A percentile compares a stretch with the other conserved stretches of the same genome.
These are phyloP conservation scores for Phytophthora pseudosyringae DNA, from an alignment of 352 stramenopile species.

Conservation along the genomic window DNA sequence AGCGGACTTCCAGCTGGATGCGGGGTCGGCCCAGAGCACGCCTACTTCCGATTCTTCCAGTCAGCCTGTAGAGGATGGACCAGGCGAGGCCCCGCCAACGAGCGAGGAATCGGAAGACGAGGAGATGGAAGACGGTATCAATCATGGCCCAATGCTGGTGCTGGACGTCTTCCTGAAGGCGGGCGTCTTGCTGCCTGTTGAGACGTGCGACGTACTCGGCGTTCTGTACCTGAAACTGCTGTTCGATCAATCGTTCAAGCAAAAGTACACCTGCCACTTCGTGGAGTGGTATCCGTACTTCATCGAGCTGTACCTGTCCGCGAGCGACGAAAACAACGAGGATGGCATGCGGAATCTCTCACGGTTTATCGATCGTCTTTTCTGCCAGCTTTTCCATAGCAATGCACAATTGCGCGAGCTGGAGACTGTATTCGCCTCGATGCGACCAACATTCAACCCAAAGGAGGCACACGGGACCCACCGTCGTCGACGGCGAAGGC, in stretches of 20 bases:
- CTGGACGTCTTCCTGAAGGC: conserved; percentile 80
- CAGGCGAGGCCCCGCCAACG: conserved; percentile 10
- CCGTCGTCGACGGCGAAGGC: conserved; percentile 13
- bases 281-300: conserved; percentile 85
- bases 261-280: conserved; percentile 84
- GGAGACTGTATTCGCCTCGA: conserved; percentile 52
- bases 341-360: conserved; percentile 79
- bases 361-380: conserved; percentile 83
- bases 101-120: conserved; percentile 25
- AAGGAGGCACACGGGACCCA: conserved; percentile 10
- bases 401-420: conserved; percentile 76
- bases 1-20: conserved; percentile 50
- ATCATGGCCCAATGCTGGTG: conserved; percentile 35
- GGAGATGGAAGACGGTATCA: conserved; percentile 2
- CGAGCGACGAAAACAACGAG: conserved; percentile 76
- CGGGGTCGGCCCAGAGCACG: conserved; percentile 4
- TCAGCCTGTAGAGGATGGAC: conserved; percentile 22
- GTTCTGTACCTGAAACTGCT: conserved; percentile 85
- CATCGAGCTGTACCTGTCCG: conserved; percentile 70
- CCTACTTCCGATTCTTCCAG: conserved; percentile 1
- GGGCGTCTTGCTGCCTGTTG: conserved; percentile 70
- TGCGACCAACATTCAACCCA: conserved; percentile 25
- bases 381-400: conserved; percentile 88
- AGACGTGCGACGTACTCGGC: conserved; percentile 77
- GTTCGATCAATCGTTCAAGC: conserved; percentile 84